Evolutionary conservation across 139 green algal genomes (phyloP), one percentile per base, ranked within the genome.

Genomic region (Picochlorum sp.): DNA sequence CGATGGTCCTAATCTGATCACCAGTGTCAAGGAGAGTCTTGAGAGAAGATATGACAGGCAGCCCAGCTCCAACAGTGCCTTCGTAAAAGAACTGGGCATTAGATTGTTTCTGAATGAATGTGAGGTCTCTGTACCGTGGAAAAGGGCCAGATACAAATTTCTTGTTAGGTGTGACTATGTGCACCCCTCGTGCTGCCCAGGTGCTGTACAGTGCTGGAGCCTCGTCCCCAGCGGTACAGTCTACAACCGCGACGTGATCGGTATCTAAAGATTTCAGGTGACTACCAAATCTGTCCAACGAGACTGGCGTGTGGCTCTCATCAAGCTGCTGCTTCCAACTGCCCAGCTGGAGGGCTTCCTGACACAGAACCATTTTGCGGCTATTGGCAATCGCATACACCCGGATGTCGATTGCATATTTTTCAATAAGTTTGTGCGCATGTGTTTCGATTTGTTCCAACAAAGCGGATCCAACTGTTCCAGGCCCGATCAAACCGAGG

Each of bases 161-260:
- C 77, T 99, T 99, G 87, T 98, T 98, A 64, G 88, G 88, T 3
- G 91, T 95, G 52, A 95, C 81, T 34, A 95, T 77, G 72, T 95
- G 85, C 59, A 95, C 84, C 61, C 92, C 92, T 63, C 85, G 55
- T 52, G 69, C 65, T 77, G 97, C 87, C 93, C 93, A 98, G 8
- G 78, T 54, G 31, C 83, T 60, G 79, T 96, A 96, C 41, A 81
- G 62, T 10, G 62, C 45, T 0, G 89, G 68, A 0, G 86, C 81
- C 3, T 37, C 74, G 13, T 90, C 85, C n/a, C 68, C 86, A 21
- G 94, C 94, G 10, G 92, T 97, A 71, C 82, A 92, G 75, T 99
- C 94, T 13, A 98, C 70, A 59, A 99, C 90, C 44, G 92, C 83
- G 9, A 68, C 71, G 81, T 98, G 96, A 56, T 28, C 60, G 23